These are phyloP conservation scores for Oryza rufipogon DNA, from an alignment of 176 grass and related monocot species.

Conservation along the genomic window DNA sequence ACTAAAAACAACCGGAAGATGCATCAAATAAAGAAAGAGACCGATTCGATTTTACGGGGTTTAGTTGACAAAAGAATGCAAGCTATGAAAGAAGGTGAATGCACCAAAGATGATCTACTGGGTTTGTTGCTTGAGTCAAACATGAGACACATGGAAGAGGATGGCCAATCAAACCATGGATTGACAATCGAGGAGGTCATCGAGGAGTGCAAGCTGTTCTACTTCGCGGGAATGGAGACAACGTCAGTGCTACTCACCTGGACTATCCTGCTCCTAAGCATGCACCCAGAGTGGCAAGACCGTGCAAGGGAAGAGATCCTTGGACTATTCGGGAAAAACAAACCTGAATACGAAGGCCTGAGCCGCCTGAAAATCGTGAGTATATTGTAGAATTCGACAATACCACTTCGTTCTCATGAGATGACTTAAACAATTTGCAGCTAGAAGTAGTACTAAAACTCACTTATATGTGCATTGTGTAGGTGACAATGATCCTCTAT, in stretches of 20 bases:
- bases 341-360: conserved; percentile 52
- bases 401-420: too few species aligned
- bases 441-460: neutral
- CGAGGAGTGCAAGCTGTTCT: conserved; percentile 83
- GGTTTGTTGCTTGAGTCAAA: conserved; percentile 66
- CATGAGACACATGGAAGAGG: conserved; percentile 31
- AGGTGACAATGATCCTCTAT: conserved; percentile 78
- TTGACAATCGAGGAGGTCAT: conserved; percentile 71
- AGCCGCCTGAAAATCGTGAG: conserved; percentile 61
- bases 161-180: conserved; percentile 8
- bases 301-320: conserved; percentile 65
- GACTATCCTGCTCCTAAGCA: conserved; percentile 66
- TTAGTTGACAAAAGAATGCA: conserved; percentile 53
- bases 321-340: conserved; percentile 46
- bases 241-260: conserved; percentile 72
- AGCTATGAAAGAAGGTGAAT: conserved; percentile 44
- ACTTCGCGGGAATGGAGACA: conserved; percentile 84
- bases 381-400: neutral
- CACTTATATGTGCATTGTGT: neutral
- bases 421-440: neutral
- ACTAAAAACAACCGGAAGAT: conserved; percentile 55
- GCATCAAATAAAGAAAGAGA: conserved; percentile 41
- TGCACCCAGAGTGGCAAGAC: conserved; percentile 74
- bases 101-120: conserved; percentile 46
- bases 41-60: conserved; percentile 40